phyloP scores from a whole-genome alignment of 2,329 filamentous ascomycete species.

The Botrytis elliptica region DNA sequence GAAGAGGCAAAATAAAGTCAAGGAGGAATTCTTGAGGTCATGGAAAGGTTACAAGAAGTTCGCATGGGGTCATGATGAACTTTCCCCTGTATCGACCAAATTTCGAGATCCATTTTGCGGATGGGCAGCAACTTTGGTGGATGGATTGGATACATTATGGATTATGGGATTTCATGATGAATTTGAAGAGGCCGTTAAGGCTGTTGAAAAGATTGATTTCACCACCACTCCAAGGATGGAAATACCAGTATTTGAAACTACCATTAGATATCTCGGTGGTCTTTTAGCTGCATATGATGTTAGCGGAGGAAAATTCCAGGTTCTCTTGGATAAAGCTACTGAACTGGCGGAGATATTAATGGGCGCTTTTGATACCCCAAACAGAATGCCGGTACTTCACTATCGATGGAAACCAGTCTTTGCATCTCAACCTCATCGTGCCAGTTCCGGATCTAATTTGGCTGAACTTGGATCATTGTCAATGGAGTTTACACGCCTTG shows the following conservation, averaged over 20 bases:
- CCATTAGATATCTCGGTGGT: conserved; percentile 87
- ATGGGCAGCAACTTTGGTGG: conserved; percentile 86
- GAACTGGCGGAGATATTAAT: conserved; percentile 71
- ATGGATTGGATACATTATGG: conserved; percentile 80
- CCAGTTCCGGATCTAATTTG: conserved; percentile 54
- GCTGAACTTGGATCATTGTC: conserved; percentile 66
- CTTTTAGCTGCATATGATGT: conserved; percentile 85
- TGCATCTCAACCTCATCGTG: conserved; percentile 62
- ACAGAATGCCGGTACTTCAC: conserved; percentile 83
- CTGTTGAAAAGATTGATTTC: conserved; percentile 76
- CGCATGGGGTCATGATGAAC: conserved; percentile 85
- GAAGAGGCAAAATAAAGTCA: conserved; percentile 64
- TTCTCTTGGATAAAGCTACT: conserved; percentile 68
- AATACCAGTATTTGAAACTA: conserved; percentile 91
- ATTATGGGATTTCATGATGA: conserved; percentile 79
- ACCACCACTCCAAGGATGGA: conserved; percentile 64
- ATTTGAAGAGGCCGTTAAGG: conserved; percentile 73
- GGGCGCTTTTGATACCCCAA: conserved; percentile 79
- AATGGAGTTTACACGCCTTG: conserved; percentile 85
- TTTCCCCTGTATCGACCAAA: conserved; percentile 67
- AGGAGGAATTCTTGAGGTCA: conserved; percentile 70
- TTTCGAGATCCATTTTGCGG: conserved; percentile 82
- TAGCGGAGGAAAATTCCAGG: conserved; percentile 65
- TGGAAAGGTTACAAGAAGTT: conserved; percentile 80
- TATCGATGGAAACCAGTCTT: conserved; percentile 73